Conservation (phyloP, 192 early-diverging fungal genomes). For the Coemansia sp. region DNA sequence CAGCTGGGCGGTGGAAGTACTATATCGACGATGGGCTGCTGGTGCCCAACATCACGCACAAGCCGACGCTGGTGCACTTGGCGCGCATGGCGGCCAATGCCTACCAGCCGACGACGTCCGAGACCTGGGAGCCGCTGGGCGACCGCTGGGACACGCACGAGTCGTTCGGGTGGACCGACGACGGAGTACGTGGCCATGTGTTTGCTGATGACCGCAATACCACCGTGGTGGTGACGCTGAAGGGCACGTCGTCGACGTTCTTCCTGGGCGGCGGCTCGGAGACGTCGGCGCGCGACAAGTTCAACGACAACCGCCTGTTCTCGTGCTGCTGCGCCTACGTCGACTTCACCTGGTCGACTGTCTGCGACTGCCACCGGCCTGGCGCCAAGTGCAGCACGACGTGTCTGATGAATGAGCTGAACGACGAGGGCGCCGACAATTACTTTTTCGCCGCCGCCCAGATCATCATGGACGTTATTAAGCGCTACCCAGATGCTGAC, state of each 20-base stretch:
- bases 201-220: constrained; percentile 71
- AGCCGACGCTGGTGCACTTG: constrained; percentile 69
- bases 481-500: constrained; percentile 67
- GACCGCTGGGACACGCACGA: constrained; percentile 66
- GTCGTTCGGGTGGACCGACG: constrained; percentile 73
- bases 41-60: constrained; percentile 76
- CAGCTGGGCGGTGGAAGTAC: constrained; percentile 40
- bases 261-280: constrained; percentile 70
- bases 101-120: constrained; percentile 67
- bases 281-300: constrained; percentile 73
- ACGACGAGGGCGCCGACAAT: constrained; percentile 59
- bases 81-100: constrained; percentile 86
- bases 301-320: constrained; percentile 92
- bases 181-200: constrained; percentile 85
- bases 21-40: constrained; percentile 54
- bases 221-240: constrained; percentile 80
- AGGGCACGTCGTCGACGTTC: constrained; percentile 78
- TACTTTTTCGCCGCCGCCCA: constrained; percentile 60
- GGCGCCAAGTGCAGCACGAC: constrained; percentile 61
- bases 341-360: constrained; percentile 75
- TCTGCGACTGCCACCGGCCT: constrained; percentile 80
- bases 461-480: constrained; percentile 66
- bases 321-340: constrained; percentile 95
- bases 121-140: constrained; percentile 72
- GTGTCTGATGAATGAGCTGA: constrained; percentile 66